phyloP scores from a whole-genome alignment of 441 rosid genomes.

The Erodium moschatum region DNA sequence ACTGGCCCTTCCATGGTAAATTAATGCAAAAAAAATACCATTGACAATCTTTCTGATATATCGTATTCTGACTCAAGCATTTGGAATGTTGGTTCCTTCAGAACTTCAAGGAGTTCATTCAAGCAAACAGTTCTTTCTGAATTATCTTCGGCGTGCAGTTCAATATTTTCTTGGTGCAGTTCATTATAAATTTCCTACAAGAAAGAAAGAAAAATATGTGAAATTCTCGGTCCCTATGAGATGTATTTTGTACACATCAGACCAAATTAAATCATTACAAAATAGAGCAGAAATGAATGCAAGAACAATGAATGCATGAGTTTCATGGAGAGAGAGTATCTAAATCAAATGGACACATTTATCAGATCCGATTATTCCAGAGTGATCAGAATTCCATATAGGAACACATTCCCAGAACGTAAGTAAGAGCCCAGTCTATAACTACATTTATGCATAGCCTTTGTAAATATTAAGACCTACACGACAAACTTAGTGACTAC shows the following conservation, averaged over 20 bases:
- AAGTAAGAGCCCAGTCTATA: not conserved
- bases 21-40: slow-evolving; percentile 29
- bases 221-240: not conserved
- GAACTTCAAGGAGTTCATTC: slow-evolving; percentile 28
- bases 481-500: not conserved
- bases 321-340: not conserved
- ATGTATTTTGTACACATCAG: not conserved
- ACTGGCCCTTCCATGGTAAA: slow-evolving; percentile 7
- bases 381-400: not conserved
- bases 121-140: slow-evolving; percentile 26
- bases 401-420: not conserved
- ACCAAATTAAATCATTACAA: not conserved
- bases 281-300: not conserved
- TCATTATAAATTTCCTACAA: slow-evolving; percentile 40
- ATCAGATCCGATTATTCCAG: not conserved
- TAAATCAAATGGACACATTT: not conserved
- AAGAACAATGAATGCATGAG: not conserved
- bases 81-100: slow-evolving; percentile 39
- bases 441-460: not conserved
- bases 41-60: slow-evolving; percentile 35
- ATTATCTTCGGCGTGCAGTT: slow-evolving; percentile 23
- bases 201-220: slow-evolving; percentile 17
- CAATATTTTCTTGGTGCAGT: slow-evolving; percentile 25
- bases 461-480: not conserved
- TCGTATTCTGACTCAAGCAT: slow-evolving; percentile 45